Conservation (phyloP, 768 basidiomycete genomes). For the Agaricus subrufescens region DNA sequence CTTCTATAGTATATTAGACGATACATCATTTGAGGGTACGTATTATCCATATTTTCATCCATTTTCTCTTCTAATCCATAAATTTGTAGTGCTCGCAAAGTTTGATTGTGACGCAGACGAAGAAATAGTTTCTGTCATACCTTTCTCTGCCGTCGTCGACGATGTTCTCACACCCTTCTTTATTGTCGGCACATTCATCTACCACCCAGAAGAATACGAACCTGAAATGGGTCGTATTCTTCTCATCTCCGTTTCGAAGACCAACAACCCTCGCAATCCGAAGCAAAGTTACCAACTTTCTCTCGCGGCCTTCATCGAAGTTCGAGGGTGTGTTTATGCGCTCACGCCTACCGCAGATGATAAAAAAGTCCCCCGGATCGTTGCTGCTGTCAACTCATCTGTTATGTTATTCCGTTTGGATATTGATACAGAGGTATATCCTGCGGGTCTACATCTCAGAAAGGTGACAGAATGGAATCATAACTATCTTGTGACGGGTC, state of each 20-base stretch:
- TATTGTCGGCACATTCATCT: conserved; percentile 44
- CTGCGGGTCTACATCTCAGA: conserved; percentile 31
- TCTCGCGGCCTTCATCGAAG: conserved; percentile 37
- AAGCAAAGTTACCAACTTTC: conserved; percentile 25
- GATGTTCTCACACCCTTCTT: conserved; percentile 35
- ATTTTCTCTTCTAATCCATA: background rate
- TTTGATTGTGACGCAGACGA: conserved; percentile 51
- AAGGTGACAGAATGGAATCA: conserved; percentile 67
- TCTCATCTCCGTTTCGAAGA: conserved; percentile 39
- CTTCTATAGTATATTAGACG: conserved; percentile 65
- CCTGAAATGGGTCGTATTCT: conserved; percentile 57
- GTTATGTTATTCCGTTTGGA: conserved; percentile 49
- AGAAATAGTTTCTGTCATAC: conserved; percentile 54
- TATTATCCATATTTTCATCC: background rate
- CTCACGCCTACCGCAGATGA: conserved; percentile 40
- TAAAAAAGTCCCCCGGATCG: conserved; percentile 29
- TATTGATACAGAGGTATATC: conserved; percentile 21
- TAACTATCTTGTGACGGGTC: conserved; percentile 71
- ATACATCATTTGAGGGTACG: conserved; percentile 60
- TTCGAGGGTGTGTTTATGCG: conserved; percentile 68
- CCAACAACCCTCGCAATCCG: conserved; percentile 17
- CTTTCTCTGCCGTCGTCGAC: conserved; percentile 26
- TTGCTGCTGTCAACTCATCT: conserved; percentile 71
- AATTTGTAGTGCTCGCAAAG: conserved; percentile 36
- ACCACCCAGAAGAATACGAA: conserved; percentile 39